Base-by-base conservation (phyloP, 257 asterid species). In the Solanum ossicruentum region DNA sequence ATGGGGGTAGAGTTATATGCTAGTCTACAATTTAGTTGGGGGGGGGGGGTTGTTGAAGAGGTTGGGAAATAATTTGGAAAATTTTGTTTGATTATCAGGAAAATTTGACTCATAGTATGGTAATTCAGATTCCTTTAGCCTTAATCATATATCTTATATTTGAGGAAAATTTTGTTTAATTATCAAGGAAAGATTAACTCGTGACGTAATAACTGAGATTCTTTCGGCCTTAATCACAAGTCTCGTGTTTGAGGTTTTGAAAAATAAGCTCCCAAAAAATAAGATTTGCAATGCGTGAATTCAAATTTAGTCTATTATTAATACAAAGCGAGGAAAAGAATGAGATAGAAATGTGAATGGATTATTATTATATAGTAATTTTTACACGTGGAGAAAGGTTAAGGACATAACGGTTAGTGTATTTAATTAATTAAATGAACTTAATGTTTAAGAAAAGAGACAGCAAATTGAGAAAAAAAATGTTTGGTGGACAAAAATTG, bases 231-330 rank as follows among this genome's bases (percentile, higher is more conserved):
- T 21, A 10, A n/a, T 10, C 1, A 60, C 10, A 60, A n/a, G 0
- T 60, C 11, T 61, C 0, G 4, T 11, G 8, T 61, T 61, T 2
- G 12, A 61, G 17, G 1, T 0, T n/a, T 0, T 1, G 0, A 0
- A 1, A 52, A 12, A 49, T 7, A 45, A 8, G 0, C 11, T 11
- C 0, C 12, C 12, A 3, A 58, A 16, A 55, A 58, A 60, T 4
- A 2, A 5, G 0, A n/a, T 0, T 0, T 60, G 12, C 0, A 0
- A 0, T 21, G 8, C 0, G 12, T 0, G 12, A 60, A 10, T 0
- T 10, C 1, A 21, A n/a, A 21, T 60, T n/a, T n/a, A 21, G 10
- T 60, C 8, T 6, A n/a, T 0, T n/a, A 1, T n/a, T 0, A 58
- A 10, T 58, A 3, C 0, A 58, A 0, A 60, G 47, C 47, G 26